These are phyloP conservation scores for Cenchrus purpureus DNA, from an alignment of 176 grass and related monocot genomes.

Conservation along the genomic window DNA sequence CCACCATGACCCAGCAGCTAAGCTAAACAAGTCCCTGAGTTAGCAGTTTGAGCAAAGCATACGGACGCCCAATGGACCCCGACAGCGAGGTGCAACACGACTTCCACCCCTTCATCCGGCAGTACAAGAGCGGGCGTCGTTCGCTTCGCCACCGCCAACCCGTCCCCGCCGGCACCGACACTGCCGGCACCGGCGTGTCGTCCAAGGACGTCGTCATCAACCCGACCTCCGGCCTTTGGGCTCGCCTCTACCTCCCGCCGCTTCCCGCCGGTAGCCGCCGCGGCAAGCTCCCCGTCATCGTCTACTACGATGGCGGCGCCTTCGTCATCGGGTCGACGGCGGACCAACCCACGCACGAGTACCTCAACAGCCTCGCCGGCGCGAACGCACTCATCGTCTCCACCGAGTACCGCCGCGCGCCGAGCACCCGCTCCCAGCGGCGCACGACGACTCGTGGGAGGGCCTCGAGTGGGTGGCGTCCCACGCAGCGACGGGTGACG, in stretches of 20 bases:
- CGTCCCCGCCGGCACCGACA: slow-evolving; percentile 25
- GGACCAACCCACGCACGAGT: slow-evolving; percentile 40
- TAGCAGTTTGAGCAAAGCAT: neutral
- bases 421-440: slow-evolving; percentile 54
- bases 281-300: slow-evolving; percentile 39
- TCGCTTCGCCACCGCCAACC: slow-evolving; percentile 6
- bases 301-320: slow-evolving; percentile 65
- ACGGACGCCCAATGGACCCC: slow-evolving; percentile 4
- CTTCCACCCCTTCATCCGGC: slow-evolving; percentile 44
- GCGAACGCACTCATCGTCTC: slow-evolving; percentile 33
- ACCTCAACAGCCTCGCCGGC: slow-evolving; percentile 47
- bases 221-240: slow-evolving; percentile 41
- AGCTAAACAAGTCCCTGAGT: too few species aligned
- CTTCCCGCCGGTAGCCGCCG: neutral
- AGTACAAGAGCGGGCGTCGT: slow-evolving; percentile 72
- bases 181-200: slow-evolving; percentile 37
- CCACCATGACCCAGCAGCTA: too few species aligned
- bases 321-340: slow-evolving; percentile 56
- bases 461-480: slow-evolving; percentile 60
- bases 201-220: slow-evolving; percentile 57
- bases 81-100: slow-evolving; percentile 49
- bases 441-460: slow-evolving; percentile 54
- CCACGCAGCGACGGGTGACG: slow-evolving; percentile 33
- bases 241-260: slow-evolving; percentile 59
- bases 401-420: slow-evolving; percentile 60